Base-by-base conservation (phyloP, 352 stramenopile species). In the Phytophthora chlamydospora region DNA sequence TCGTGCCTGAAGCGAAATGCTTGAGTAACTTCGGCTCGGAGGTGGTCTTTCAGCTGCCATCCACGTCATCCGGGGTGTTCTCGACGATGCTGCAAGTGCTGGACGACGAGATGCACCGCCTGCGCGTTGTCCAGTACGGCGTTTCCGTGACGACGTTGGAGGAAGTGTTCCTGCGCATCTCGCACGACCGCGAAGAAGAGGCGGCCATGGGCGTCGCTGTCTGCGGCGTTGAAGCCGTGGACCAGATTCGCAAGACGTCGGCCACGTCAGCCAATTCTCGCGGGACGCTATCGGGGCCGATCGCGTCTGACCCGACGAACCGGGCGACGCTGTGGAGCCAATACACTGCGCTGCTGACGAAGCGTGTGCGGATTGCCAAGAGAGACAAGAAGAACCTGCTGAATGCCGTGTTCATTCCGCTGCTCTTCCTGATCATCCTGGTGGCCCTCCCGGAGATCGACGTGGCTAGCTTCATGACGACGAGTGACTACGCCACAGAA, bases 101-200 rank as follows among this genome's bases (percentile, higher is more conserved):
- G 8, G 83, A 91, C 32, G 39, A 49, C 4, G 42, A 78, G 33
- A 62, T 86, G 49, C 52, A 63, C 2, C 49, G 62, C 7, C 52
- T 97, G 14, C 62, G 65, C 5, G 83, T 99, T 51, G 61, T 78
- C 6, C 83, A 90, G 35, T 99, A 99, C 73, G 97, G 97, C 33
- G 85, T 99, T 24, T 97, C 91, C 14, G 96, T 99, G 40, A 99
- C 97, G n/a, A 99, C 97, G 0, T 76, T 99, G 6, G 98, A 99
- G 66, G 97, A 99, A 80, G 97, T 99, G 0, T 99, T 99, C 70
- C 68, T 99, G 50, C 73, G 74, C 11, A 90, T 90, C 53, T 78
- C 81, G 2, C 58, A 62, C 14, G 76, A 85, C 36, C 77, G 73
- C 14, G 75, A 88, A 38, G 70, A 76, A 33, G 66, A 68, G 44